A percentile compares a stretch with the other conserved stretches of the same genome.
phyloP scores from a whole-genome alignment of 2,329 filamentous ascomycete species.

The Fusarium sp. region DNA sequence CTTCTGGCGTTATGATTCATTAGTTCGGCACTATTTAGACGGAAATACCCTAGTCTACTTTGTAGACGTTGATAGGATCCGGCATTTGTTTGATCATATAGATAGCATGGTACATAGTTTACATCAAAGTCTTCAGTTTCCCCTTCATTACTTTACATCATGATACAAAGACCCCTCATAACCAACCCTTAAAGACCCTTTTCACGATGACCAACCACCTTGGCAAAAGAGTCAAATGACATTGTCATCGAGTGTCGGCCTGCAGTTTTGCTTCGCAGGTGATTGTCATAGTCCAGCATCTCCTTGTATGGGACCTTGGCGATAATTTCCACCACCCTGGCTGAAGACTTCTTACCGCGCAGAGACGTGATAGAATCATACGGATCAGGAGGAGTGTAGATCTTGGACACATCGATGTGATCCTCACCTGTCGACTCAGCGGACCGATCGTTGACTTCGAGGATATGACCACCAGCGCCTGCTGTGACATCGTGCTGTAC shows the following conservation, averaged over 20 bases:
- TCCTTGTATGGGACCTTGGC: constrained; percentile 94
- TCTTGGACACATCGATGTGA: constrained; percentile 74
- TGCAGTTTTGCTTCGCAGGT: constrained; percentile 87
- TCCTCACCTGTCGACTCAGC: constrained; percentile 52
- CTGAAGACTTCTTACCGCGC: constrained; percentile 60
- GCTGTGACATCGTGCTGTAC: constrained; percentile 86
- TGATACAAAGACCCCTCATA: neutral
- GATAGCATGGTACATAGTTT: neutral
- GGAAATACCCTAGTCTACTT: constrained; percentile 12
- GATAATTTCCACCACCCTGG: constrained; percentile 72
- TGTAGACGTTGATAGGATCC: constrained; percentile 1
- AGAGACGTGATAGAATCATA: constrained; percentile 72
- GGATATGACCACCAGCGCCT: constrained; percentile 76
- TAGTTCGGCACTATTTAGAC: neutral
- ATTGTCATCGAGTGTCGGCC: constrained; percentile 75
- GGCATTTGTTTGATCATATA: neutral
- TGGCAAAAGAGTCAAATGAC: constrained; percentile 68
- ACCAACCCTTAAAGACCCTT: constrained; percentile 53
- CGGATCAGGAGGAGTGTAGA: constrained; percentile 91
- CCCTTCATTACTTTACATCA: constrained; percentile 5
- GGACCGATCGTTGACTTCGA: constrained; percentile 73
- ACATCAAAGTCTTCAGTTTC: neutral
- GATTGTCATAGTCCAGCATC: constrained; percentile 94
- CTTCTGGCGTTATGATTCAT: constrained; percentile 15
- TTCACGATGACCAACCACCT: constrained; percentile 65